Evolutionary conservation across 805 yeast species (phyloP), one percentile per base, ranked within the genome.

Genomic region (Schwanniomyces sp.): DNA sequence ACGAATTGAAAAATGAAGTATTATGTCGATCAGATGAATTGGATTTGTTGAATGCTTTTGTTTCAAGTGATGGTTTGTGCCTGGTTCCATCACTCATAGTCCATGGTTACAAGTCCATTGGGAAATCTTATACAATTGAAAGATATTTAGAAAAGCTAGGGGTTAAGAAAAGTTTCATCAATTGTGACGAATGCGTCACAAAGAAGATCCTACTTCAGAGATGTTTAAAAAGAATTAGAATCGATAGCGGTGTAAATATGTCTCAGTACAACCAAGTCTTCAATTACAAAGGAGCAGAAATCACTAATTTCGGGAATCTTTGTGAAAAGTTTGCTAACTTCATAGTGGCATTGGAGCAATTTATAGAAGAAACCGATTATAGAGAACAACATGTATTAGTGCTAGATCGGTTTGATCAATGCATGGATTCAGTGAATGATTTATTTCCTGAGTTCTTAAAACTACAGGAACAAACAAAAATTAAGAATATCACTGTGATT

Each of bases 71-170:
- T 16, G 25, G 55, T 1, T 53, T 47, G 3, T 29, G 58, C 2
- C 64, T 68, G 61, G 62, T 66, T 0, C 71, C 77, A 1, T 57
- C 71, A 6, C 40, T 79, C 9, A 56, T 76, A 2, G 66, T 79
- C 3, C 81, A 78, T 54, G 84, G 85, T 0, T 69, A 73, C 47
- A 64, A 70, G 44, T 70, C 82, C 1, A 63, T 76, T 14, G 85
- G 85, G 0, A 80, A 80, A 53, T 62, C 81, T 2, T 63, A 61
- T 45, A 66, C 72, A 0, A 60, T 79, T 5, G 52, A 49, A 1
- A 47, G 54, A 14, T 75, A 64, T 48, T 55, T 78, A 12, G 42
- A 63, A 6, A 47, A 53, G 7, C 43, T 72, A 11, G 56, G 55
- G 1, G 55, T 72, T 5, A 55, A 57, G 5, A 55, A 57, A 17